A percentile compares a stretch with the other conserved stretches of the same genome.
Conservation (phyloP, 2,329 filamentous ascomycete species). For the Pseudogymnoascus sp. region DNA sequence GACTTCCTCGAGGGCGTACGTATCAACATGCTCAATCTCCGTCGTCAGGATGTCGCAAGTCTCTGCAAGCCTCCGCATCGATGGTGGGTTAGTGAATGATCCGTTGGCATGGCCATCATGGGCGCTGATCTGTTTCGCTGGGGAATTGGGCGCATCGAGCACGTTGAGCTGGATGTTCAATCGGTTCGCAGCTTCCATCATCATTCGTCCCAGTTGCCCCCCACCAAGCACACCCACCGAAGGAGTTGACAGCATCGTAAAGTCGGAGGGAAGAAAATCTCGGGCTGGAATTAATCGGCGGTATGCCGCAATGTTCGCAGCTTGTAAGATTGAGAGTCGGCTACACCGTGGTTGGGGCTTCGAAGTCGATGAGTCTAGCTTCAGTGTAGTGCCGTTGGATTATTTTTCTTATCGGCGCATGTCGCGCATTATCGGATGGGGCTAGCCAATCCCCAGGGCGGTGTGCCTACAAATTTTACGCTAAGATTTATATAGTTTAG, state of each 20-base stretch:
- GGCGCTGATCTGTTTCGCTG: slow-evolving; percentile 78
- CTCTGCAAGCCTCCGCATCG: slow-evolving; percentile 71
- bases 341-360: neutral
- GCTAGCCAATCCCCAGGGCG: neutral
- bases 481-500: neutral
- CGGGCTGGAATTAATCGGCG: neutral
- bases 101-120: slow-evolving; percentile 69
- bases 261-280: neutral
- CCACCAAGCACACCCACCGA: slow-evolving; percentile 42
- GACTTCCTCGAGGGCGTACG: slow-evolving; percentile 79
- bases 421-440: neutral
- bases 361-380: neutral
- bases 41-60: slow-evolving; percentile 77
- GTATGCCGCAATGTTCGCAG: neutral
- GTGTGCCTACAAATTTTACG: neutral
- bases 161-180: slow-evolving; percentile 73
- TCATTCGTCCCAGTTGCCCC: slow-evolving; percentile 85
- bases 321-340: neutral
- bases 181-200: slow-evolving; percentile 71
- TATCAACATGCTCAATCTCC: slow-evolving; percentile 93
- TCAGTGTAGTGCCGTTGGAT: neutral
- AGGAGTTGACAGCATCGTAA: slow-evolving; percentile 4
- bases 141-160: slow-evolving; percentile 66
- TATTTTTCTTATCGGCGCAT: slow-evolving; percentile 3
- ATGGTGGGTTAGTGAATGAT: slow-evolving; percentile 76